Evolutionary conservation across 129 eudicot species (phyloP).

Genomic region (Lactuca saligna): DNA sequence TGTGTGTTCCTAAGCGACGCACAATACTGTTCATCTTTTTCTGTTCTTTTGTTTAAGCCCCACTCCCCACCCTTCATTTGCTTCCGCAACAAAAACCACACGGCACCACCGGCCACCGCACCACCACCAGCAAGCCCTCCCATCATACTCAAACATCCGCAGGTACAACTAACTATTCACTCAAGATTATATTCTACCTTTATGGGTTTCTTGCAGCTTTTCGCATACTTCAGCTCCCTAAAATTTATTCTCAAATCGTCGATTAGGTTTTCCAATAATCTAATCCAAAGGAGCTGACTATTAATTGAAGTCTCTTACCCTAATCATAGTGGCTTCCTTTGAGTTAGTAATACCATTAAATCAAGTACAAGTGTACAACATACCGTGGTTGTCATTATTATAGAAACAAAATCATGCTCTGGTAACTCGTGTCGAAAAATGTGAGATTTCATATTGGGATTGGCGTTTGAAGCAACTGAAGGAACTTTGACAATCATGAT

Average conservation of each 20-base stretch:
- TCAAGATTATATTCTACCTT: not conserved
- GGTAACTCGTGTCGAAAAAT: not conserved
- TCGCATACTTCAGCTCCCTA: constrained; percentile 2
- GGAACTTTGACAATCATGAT: not conserved
- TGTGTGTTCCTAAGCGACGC: constrained; percentile 25
- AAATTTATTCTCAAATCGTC: constrained; percentile 4
- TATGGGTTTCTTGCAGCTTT: not conserved
- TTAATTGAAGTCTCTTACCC: not conserved
- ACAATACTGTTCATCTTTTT: constrained; percentile 5
- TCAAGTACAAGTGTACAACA: not conserved
- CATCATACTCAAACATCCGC: constrained; percentile 12
- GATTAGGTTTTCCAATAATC: constrained; percentile 14
- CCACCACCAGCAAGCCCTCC: not conserved
- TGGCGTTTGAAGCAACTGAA: not conserved
- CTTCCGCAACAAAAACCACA: not conserved
- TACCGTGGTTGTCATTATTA: not conserved
- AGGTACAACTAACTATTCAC: constrained; percentile 14
- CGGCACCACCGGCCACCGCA: not conserved
- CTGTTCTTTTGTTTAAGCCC: not conserved
- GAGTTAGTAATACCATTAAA: not conserved
- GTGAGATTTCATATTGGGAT: constrained; percentile 4
- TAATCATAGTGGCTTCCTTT: not conserved
- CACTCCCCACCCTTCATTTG: not conserved
- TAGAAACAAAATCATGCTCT: not conserved
- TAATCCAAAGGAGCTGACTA: constrained; percentile 7